Evolutionary conservation across 768 basidiomycete species (phyloP), one percentile per base, ranked within the genome.

Genomic region (Amanita polypyramis): DNA sequence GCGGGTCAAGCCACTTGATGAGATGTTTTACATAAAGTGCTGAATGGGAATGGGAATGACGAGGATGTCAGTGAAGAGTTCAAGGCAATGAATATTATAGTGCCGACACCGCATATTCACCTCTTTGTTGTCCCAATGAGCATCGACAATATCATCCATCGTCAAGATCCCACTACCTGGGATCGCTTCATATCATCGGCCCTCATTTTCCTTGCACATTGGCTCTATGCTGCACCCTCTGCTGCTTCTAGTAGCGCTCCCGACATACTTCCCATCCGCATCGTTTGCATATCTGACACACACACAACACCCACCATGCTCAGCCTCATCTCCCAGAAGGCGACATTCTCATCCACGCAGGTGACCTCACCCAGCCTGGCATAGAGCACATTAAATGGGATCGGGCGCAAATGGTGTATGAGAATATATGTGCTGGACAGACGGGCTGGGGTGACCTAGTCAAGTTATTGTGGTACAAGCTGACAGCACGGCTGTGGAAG

Each of bases 201-300:
- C 25, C 32, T 37, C 17, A 34, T 45, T 29, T 45, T 35, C 45
- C 19, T 45, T 29, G 23, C 45, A 29, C 45, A 32, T 45, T 37
- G 32, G 36, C 45, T 45, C 25, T 45, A 45, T 37, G 45, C 45
- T 35, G 33, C 32, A 45, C 45, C 45, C 14, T 32, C 33, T 36
- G 6, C 32, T n/a, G 33, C 33, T 23, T 34, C 36, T 34, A 23
- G 32, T 10, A 37, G n/a, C n/a, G n/a, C 32, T 34, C 12, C 45
- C 45, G 21, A 45, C 32, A 36, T 14, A 29, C 33, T n/a, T 20
- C 47, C 32, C 39, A 50, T 64, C 10, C 61, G 62, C 32, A 27
- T 70, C 40, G 64, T 71, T 40, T 64, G 62, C 57, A 61, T 70
- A 45, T 65, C 67, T 5, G 70, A n/a, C n/a, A 71, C 43, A 70